These are phyloP conservation scores for Aspergillus haitiensis DNA, from an alignment of 495 filamentous ascomycete genomes.

Conservation along the genomic window DNA sequence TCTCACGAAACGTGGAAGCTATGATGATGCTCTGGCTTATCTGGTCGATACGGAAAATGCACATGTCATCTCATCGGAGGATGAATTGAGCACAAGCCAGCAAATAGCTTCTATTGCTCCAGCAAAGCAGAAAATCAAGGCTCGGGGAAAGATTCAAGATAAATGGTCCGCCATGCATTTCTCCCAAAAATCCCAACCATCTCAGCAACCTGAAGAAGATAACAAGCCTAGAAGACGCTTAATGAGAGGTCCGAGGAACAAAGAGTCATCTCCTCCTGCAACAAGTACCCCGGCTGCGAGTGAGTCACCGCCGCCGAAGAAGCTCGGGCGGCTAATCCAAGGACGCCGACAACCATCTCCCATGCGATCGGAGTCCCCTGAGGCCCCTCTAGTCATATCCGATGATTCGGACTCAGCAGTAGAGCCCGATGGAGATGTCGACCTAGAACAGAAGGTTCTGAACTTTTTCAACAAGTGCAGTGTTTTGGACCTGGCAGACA, in stretches of 20 bases:
- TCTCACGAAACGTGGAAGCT: constrained; percentile 51
- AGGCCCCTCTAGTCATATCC: constrained; percentile 45
- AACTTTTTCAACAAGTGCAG: constrained; percentile 82
- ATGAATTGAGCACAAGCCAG: constrained; percentile 36
- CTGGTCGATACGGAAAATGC: constrained; percentile 34
- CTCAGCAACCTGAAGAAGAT: constrained; percentile 29
- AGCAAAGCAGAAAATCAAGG: constrained; percentile 62
- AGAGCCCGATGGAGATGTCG: constrained; percentile 36
- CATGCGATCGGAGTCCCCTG: constrained; percentile 40
- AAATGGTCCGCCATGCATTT: constrained; percentile 56
- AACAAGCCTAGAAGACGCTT: constrained; percentile 40
- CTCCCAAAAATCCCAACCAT: constrained; percentile 22
- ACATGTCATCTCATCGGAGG: constrained; percentile 35
- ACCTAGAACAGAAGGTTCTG: constrained; percentile 60
- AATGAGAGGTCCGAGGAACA: constrained; percentile 41
- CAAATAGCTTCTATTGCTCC: constrained; percentile 22
- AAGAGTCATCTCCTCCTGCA: constrained; percentile 24
- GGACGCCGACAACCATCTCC: constrained; percentile 55
- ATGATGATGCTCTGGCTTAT: constrained; percentile 57
- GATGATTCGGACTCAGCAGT: constrained; percentile 59
- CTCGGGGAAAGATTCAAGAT: constrained; percentile 58
- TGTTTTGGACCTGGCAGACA: constrained; percentile 69
- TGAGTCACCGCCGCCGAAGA: constrained; percentile 41
- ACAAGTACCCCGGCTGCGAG: constrained; percentile 23
- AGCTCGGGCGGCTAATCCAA: constrained; percentile 54